Evolutionary conservation across 164 flowering plant genomes (phyloP).

Genomic region (Tinospora cordifolia): DNA sequence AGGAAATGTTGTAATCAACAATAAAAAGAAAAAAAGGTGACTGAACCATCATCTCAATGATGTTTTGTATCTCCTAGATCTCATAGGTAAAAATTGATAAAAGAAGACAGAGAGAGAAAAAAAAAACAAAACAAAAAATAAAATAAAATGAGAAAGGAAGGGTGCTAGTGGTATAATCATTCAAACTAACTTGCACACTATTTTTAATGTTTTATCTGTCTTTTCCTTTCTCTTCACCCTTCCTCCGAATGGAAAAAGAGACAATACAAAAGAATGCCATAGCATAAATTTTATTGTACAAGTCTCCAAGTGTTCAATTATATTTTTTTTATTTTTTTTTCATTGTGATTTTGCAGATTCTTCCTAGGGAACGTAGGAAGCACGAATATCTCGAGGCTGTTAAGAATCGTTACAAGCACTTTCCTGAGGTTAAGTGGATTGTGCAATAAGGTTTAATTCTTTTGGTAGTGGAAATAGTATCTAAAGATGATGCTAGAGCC

Average conservation of each 20-base stretch:
- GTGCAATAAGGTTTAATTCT: slow-evolving; percentile 43
- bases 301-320: neutral
- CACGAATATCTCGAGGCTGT: slow-evolving; percentile 79
- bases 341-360: slow-evolving; percentile 43
- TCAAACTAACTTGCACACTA: no score
- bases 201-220: no score
- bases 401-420: slow-evolving; percentile 82
- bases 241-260: neutral
- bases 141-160: no score
- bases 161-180: no score
- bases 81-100: no score
- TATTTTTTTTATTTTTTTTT: neutral
- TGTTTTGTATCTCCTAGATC: no score
- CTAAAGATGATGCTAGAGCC: neutral
- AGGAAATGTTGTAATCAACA: no score
- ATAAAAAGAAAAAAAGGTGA: no score
- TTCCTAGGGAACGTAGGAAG: slow-evolving; percentile 75
- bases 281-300: neutral
- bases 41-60: no score
- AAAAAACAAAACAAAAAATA: no score
- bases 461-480: neutral
- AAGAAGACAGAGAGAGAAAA: no score
- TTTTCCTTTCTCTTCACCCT: no score
- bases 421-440: slow-evolving; percentile 80
- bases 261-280: neutral